These are phyloP conservation scores for Cercospora brassicicola DNA, from an alignment of 2,329 filamentous ascomycete species.

Conservation along the genomic window DNA sequence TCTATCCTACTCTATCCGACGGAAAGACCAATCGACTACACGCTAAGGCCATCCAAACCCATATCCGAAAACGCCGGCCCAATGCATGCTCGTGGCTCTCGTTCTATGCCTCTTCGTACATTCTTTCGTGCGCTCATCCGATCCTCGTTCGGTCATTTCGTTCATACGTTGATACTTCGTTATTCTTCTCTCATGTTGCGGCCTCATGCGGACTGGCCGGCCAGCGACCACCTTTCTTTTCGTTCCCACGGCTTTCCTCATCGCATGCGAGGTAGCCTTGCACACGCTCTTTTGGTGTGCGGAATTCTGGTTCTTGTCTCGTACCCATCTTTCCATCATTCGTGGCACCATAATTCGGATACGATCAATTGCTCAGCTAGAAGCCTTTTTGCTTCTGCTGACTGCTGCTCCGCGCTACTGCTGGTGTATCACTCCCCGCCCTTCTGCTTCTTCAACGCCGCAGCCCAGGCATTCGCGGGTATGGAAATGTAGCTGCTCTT, in stretches of 20 bases:
- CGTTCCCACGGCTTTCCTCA: neutral
- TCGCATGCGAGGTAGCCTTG: neutral
- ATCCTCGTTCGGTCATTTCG: neutral
- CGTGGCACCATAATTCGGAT: no score
- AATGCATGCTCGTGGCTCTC: neutral
- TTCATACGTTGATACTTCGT: neutral
- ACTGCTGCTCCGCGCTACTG: neutral
- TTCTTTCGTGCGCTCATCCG: neutral
- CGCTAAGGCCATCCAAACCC: neutral
- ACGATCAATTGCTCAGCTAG: neutral
- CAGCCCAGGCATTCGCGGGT: neutral
- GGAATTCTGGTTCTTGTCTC: no score
- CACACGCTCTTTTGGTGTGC: no score
- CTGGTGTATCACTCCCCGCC: neutral
- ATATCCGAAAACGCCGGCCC: neutral
- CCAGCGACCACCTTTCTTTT: slow-evolving; percentile 2
- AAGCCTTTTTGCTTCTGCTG: neutral
- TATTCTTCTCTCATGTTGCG: neutral
- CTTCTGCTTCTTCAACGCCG: neutral
- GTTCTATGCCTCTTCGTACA: neutral
- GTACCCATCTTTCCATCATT: no score
- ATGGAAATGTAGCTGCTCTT: neutral
- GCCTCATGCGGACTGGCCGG: neutral
- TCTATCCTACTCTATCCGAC: neutral
- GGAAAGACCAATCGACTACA: neutral